phyloP scores from a whole-genome alignment of 139 green algal genomes.

The Volvox africanus region DNA sequence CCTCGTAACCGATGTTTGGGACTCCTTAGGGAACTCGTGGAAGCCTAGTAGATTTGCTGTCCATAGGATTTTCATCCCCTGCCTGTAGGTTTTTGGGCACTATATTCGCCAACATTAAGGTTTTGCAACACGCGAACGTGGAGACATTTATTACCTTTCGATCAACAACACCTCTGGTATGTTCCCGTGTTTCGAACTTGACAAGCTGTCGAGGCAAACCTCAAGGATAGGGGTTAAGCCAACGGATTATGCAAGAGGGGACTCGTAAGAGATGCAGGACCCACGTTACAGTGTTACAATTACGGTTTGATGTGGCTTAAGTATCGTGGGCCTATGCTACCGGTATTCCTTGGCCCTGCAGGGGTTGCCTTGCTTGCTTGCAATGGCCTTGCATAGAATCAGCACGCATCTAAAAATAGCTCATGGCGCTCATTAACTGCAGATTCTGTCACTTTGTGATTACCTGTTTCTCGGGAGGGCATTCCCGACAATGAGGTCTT shows the following conservation, averaged over 20 bases:
- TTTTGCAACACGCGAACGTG: conserved; percentile 75
- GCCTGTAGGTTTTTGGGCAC: conserved; percentile 54
- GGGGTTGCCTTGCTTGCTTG: neutral
- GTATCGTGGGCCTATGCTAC: neutral
- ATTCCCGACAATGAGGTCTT: conserved; percentile 65
- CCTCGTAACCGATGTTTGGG: too few species aligned
- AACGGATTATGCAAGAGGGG: too few species aligned
- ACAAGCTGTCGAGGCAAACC: too few species aligned
- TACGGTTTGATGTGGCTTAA: neutral
- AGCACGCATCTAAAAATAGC: too few species aligned
- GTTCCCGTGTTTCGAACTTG: neutral
- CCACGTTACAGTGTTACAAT: too few species aligned
- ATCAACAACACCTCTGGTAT: conserved; percentile 57
- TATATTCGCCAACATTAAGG: conserved; percentile 66
- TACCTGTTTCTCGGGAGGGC: conserved; percentile 77
- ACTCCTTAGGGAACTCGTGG: too few species aligned
- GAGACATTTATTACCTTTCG: conserved; percentile 92
- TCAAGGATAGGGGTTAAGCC: too few species aligned
- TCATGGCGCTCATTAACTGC: neutral
- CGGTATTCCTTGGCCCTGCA: neutral
- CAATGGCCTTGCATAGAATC: too few species aligned
- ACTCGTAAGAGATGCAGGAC: too few species aligned
- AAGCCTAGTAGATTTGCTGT: too few species aligned
- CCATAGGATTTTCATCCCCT: too few species aligned
- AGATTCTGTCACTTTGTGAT: conserved; percentile 78